Conservation (phyloP, 805 yeast genomes). For the Saturnispora galanensis region DNA sequence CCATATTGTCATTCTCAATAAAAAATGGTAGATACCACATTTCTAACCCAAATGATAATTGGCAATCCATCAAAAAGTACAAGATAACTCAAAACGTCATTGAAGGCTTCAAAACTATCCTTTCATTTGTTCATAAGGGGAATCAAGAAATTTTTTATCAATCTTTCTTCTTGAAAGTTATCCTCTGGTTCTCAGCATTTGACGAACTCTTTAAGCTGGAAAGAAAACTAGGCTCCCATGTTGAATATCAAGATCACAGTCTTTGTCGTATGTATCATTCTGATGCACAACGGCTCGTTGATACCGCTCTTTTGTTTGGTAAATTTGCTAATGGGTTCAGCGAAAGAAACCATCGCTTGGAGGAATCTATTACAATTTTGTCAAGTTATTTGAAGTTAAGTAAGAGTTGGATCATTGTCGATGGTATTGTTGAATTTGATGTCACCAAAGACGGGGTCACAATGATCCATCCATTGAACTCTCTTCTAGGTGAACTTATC, state of each 20-base stretch:
- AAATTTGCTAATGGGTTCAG: slow-evolving; percentile 18
- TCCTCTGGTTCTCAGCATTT: slow-evolving; percentile 41
- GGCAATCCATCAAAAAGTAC: slow-evolving; percentile 11
- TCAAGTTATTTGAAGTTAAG: slow-evolving; percentile 24
- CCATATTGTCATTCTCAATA: slow-evolving; percentile 2
- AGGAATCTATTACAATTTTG: slow-evolving; percentile 29
- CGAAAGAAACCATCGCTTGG: slow-evolving; percentile 14
- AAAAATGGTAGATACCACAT: slow-evolving; percentile 10
- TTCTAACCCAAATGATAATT: slow-evolving; percentile 1
- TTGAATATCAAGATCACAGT: slow-evolving; percentile 40
- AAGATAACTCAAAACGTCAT: slow-evolving; percentile 7
- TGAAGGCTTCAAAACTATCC: slow-evolving; percentile 17
- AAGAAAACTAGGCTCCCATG: slow-evolving; percentile 62
- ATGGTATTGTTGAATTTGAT: slow-evolving; percentile 9
- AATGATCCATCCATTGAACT: slow-evolving; percentile 50
- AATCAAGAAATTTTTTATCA: slow-evolving; percentile 14
- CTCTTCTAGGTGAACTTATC: slow-evolving; percentile 40
- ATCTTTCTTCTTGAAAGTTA: slow-evolving; percentile 28
- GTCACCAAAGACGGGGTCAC: slow-evolving; percentile 42
- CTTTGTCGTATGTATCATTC: slow-evolving; percentile 42
- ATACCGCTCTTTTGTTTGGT: slow-evolving; percentile 20
- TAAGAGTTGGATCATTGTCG: neutral
- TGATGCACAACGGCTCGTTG: slow-evolving; percentile 20
- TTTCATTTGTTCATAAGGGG: slow-evolving; percentile 21
- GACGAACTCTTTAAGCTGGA: slow-evolving; percentile 48